A percentile compares a stretch with the other conserved stretches of the same genome.
Evolutionary conservation across 1,139 yeast species (phyloP).

Genomic region (Debaryomyces robertsiae): DNA sequence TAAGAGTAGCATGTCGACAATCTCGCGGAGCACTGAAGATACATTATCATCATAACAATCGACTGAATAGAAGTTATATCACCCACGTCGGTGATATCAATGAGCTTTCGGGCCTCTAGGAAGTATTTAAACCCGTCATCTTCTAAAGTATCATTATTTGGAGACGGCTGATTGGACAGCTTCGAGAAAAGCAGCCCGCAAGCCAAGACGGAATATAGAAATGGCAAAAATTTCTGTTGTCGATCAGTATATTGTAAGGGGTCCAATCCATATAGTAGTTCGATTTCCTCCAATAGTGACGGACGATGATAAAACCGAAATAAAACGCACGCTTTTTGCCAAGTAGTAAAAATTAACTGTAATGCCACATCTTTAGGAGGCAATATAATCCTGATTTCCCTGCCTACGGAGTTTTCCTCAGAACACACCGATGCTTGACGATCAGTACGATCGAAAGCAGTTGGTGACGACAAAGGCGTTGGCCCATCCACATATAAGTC

Average conservation of each 20-base stretch:
- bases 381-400: conserved; percentile 64
- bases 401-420: conserved; percentile 23
- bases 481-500: conserved; percentile 30
- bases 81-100: conserved; percentile 59
- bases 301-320: conserved; percentile 88
- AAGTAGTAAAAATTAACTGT: conserved; percentile 70
- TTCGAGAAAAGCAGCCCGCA: conserved; percentile 71
- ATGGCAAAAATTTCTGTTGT: conserved; percentile 76
- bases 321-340: conserved; percentile 84
- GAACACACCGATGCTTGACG: conserved; percentile 22
- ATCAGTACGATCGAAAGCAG: conserved; percentile 7
- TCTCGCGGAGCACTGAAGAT: conserved; percentile 87
- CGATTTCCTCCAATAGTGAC: conserved; percentile 61
- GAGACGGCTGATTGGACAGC: conserved; percentile 27
- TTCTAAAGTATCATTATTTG: conserved; percentile 52
- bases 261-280: conserved; percentile 57
- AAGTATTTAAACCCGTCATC: conserved; percentile 85
- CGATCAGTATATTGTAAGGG: conserved; percentile 70
- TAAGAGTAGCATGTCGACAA: conserved; percentile 89
- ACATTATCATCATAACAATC: conserved; percentile 69
- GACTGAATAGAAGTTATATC: conserved; percentile 63
- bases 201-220: conserved; percentile 62
- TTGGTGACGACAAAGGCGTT: conserved; percentile 17
- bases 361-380: conserved; percentile 78
- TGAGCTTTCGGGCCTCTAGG: conserved; percentile 75